Percentiles rank a stretch among this genome's conserved stretches.
These are phyloP conservation scores for Haplosporangium sp. DNA, from an alignment of 371 early-diverging fungal species.

Conservation along the genomic window DNA sequence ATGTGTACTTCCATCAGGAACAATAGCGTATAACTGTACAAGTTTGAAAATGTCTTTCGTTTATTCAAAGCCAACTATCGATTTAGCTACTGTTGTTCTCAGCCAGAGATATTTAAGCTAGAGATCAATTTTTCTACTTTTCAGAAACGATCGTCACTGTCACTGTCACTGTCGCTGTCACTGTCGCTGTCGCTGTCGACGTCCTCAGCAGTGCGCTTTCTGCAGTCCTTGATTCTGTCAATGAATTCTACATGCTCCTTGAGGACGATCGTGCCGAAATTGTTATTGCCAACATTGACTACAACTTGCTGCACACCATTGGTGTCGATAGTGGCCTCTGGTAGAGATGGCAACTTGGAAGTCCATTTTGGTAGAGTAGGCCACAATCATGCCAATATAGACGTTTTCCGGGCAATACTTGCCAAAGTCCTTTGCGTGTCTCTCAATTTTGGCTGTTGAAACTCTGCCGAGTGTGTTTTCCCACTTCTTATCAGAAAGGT, in stretches of 20 bases:
- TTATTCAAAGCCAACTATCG: too few relatives aligned
- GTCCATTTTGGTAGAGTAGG: slow-evolving; percentile 23
- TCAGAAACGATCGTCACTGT: neutral
- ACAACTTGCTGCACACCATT: slow-evolving; percentile 9
- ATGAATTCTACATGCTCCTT: slow-evolving; percentile 17
- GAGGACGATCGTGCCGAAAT: slow-evolving; percentile 10
- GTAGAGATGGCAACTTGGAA: slow-evolving; percentile 6
- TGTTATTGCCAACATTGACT: slow-evolving; percentile 6
- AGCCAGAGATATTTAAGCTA: too few relatives aligned
- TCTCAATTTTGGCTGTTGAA: slow-evolving; percentile 13
- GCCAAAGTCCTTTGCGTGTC: slow-evolving; percentile 5
- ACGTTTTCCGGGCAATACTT: slow-evolving; percentile 21
- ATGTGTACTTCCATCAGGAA: too few relatives aligned
- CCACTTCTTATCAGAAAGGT: neutral
- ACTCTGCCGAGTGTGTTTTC: slow-evolving; percentile 13
- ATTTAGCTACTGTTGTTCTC: too few relatives aligned
- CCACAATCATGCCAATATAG: slow-evolving; percentile 25
- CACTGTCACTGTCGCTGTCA: too few relatives aligned
- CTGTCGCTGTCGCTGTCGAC: neutral
- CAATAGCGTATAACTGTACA: too few relatives aligned
- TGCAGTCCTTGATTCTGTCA: slow-evolving; percentile 7
- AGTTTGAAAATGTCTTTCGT: too few relatives aligned
- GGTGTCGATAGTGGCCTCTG: neutral
- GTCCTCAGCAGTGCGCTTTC: neutral
- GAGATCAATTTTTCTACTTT: neutral